phyloP scores from a whole-genome alignment of 73 alveolate genomes.

The Paramecium biaurelia region DNA sequence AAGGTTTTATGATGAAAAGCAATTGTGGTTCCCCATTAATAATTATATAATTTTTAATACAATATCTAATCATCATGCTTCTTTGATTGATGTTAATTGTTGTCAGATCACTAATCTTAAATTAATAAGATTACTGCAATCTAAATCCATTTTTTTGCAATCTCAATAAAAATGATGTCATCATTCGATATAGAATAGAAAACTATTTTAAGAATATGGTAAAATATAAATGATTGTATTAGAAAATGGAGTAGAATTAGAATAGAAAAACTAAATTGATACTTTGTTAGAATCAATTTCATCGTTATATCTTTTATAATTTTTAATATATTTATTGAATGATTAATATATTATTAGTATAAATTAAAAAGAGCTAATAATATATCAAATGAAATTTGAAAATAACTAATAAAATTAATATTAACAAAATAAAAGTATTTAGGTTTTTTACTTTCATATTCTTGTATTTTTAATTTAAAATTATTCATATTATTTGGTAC shows the following conservation, averaged over 20 bases:
- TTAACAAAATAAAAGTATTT: neutral
- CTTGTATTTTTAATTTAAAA: neutral
- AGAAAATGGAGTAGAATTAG: neutral
- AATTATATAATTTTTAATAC: neutral
- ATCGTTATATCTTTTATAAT: neutral
- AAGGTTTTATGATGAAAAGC: neutral
- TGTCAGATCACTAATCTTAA: neutral
- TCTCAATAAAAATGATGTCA: neutral
- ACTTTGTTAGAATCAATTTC: neutral
- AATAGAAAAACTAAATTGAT: neutral
- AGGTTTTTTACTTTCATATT: neutral
- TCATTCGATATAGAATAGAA: neutral
- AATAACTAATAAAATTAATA: neutral
- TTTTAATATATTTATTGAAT: neutral
- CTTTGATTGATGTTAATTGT: neutral
- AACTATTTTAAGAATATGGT: neutral
- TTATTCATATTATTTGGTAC: neutral
- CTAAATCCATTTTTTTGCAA: neutral
- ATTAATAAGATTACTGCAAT: neutral
- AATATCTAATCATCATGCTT: neutral
- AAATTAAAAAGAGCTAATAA: neutral
- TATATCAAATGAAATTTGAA: neutral
- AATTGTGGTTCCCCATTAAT: neutral
- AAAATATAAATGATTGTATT: neutral
- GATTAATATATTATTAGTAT: neutral